Evolutionary conservation across 345 rosid genomes (phyloP).

Genomic region (Erysimum cheiranthoides): DNA sequence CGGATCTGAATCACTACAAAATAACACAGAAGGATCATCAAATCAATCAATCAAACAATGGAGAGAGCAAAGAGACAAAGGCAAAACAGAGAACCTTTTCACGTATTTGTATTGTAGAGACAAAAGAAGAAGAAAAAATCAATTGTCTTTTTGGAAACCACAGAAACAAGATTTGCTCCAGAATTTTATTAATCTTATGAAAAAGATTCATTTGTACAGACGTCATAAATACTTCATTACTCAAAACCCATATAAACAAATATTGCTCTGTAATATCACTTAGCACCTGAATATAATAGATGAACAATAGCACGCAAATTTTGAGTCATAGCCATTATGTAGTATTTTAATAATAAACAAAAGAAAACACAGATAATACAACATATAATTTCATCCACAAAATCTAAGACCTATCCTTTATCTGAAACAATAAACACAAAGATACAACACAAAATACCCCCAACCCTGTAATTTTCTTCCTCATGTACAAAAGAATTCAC

Average conservation of each 20-base stretch:
- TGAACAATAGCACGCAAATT: slow-evolving; percentile 3
- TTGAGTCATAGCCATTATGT: not conserved
- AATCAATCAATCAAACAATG: slow-evolving; percentile 24
- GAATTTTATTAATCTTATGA: slow-evolving; percentile 7
- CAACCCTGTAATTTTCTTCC: slow-evolving; percentile 36
- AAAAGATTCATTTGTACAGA: slow-evolving; percentile 35
- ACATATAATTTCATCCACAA: slow-evolving; percentile 35
- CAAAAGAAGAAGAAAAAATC: not conserved
- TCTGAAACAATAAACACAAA: slow-evolving; percentile 38
- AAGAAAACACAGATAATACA: slow-evolving; percentile 32
- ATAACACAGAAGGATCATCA: slow-evolving; percentile 14
- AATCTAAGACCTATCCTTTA: slow-evolving; percentile 34
- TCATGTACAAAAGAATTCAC: slow-evolving; percentile 51
- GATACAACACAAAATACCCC: slow-evolving; percentile 23
- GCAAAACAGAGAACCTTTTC: slow-evolving; percentile 25
- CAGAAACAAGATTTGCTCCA: slow-evolving; percentile 30
- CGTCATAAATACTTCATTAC: not conserved
- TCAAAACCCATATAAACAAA: not conserved
- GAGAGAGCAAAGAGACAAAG: slow-evolving; percentile 17
- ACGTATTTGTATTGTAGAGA: slow-evolving; percentile 34
- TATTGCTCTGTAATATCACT: not conserved
- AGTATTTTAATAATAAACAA: slow-evolving; percentile 4
- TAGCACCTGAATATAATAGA: not conserved
- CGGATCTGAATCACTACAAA: slow-evolving; percentile 20
- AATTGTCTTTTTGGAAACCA: slow-evolving; percentile 15